Evolutionary conservation across 768 basidiomycete genomes (phyloP), one percentile per base, ranked within the genome.

Genomic region (Suillus cothurnatus): DNA sequence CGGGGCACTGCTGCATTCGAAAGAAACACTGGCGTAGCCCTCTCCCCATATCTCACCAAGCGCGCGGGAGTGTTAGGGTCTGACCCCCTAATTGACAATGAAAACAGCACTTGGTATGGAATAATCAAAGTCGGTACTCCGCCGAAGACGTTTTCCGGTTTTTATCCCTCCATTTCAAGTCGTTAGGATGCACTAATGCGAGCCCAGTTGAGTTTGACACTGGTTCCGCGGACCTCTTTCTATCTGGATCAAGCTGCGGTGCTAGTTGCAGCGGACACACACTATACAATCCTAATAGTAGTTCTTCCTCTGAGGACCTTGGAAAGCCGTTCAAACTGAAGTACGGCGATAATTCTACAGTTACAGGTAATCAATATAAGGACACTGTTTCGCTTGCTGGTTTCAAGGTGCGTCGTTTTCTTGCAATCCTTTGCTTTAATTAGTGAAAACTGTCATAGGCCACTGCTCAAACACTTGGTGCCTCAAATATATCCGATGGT

Each of bases 281-380:
- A 39, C 67, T 66, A 52, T 84, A 82, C 68, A 67, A 78, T 63
- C 72, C 82, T 14, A 65, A 69, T 14, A 36, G 64, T 4, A 79
- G 76, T 12, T 72, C 76, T 2, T 75, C 80, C 1, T 69, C 78
- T 28, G 55, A 62, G 8, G 59, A 72, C 64, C 61, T 71, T 41
- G 38, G 68, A 23, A 43, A 66, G 19, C 63, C 53, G 1, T 82
- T 85, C 68, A 60, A 66, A 1, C 74, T 85, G 34, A 0, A 53
- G 28, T 86, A 84, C 60, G 83, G 79, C 4, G 83, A 85, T 63
- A 79, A 80, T 6, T 81, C 81, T 6, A 67, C 70, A 5, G 80
- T 81, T 21, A 60, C 63, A 26, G 84, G 84, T 3, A 67, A 72
- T 39, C 67, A 80, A 32, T 84, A 80, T 39, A 28, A 71, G 31